These are phyloP conservation scores for Prunus mongolica DNA, from an alignment of 306 rosid species.

Conservation along the genomic window DNA sequence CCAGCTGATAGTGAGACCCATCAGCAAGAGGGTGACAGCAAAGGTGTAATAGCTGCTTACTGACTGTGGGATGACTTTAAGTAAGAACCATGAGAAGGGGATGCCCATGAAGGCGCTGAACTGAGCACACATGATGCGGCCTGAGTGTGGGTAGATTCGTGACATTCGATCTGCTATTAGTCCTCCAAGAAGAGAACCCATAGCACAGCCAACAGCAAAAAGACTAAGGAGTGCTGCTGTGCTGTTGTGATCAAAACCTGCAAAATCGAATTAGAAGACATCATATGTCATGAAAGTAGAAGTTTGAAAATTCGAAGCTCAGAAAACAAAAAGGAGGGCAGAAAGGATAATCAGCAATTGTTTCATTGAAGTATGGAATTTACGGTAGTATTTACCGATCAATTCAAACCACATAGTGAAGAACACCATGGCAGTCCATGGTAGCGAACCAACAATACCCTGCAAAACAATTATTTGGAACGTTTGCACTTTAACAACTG, in stretches of 20 bases:
- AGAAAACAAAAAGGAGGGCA: background rate
- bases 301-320: background rate
- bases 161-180: constrained; percentile 69
- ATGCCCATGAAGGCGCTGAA: constrained; percentile 95
- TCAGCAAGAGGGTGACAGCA: constrained; percentile 65
- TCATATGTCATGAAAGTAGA: constrained; percentile 7
- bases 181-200: constrained; percentile 81
- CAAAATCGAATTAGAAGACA: constrained; percentile 14
- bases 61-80: constrained; percentile 75
- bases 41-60: constrained; percentile 59
- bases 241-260: constrained; percentile 85
- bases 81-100: constrained; percentile 86
- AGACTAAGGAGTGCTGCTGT: constrained; percentile 77
- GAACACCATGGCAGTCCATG: constrained; percentile 99
- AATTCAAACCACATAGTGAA: constrained; percentile 99
- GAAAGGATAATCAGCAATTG: background rate
- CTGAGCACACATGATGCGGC: constrained; percentile 88
- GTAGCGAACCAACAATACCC: constrained; percentile 86
- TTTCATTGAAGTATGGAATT: background rate
- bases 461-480: constrained; percentile 90
- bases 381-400: constrained; percentile 53
- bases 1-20: constrained; percentile 98
- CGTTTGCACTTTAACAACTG: constrained; percentile 71
- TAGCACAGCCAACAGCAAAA: constrained; percentile 84
- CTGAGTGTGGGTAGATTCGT: constrained; percentile 68